Percentiles rank a stretch among this genome's conserved stretches.
phyloP scores from a whole-genome alignment of 148 eudicot species.

The Simmondsia chinensis region DNA sequence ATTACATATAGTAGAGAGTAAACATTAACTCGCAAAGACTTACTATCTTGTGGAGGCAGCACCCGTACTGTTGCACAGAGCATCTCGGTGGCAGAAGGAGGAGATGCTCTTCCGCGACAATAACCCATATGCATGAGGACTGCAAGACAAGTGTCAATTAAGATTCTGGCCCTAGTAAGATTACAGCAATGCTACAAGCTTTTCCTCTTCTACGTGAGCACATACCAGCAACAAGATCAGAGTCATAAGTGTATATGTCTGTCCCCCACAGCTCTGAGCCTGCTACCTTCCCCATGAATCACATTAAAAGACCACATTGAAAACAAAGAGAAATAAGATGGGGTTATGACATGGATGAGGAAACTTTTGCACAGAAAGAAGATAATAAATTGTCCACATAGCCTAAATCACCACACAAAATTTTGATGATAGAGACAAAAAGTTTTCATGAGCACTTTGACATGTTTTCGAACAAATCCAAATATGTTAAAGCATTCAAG shows the following conservation, averaged over 20 bases:
- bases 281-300: constrained; percentile 58
- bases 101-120: constrained; percentile 82
- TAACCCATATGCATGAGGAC: constrained; percentile 99
- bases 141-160: constrained; percentile 19
- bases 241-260: constrained; percentile 94
- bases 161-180: background rate
- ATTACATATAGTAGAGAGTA: too few relatives aligned
- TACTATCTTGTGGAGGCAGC: constrained; percentile 92
- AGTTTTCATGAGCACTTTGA: too few relatives aligned
- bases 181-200: background rate
- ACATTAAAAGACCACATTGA: constrained; percentile 6
- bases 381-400: background rate
- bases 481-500: too few relatives aligned
- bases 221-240: constrained; percentile 98
- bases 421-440: too few relatives aligned
- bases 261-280: constrained; percentile 99
- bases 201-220: background rate
- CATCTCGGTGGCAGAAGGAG: constrained; percentile 84
- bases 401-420: too few relatives aligned
- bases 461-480: too few relatives aligned
- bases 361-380: background rate
- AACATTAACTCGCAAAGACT: too few relatives aligned
- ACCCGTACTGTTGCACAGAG: constrained; percentile 79
- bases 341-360: background rate
- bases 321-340: background rate